A percentile compares a stretch with the other conserved stretches of the same genome.
Evolutionary conservation across 306 rosid genomes (phyloP).

Genomic region (Vigna radiata): DNA sequence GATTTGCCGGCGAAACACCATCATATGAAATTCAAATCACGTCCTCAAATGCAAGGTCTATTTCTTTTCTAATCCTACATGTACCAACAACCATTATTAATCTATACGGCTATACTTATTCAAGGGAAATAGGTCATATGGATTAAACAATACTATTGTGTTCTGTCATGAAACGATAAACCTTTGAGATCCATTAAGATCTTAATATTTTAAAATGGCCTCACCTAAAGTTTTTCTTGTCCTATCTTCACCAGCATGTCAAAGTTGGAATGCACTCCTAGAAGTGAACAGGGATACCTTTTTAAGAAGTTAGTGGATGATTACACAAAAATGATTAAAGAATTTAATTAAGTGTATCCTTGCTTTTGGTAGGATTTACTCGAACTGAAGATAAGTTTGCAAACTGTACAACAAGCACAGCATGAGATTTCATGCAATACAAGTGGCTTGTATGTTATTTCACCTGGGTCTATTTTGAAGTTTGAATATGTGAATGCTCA

Average conservation of each 20-base stretch:
- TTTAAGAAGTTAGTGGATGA: background rate
- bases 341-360: background rate
- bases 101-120: background rate
- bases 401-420: background rate
- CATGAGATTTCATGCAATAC: background rate
- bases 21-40: background rate
- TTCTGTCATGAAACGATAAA: background rate
- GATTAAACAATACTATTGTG: background rate
- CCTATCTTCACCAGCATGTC: background rate
- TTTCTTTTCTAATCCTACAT: background rate
- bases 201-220: background rate
- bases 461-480: background rate
- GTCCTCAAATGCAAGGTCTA: background rate
- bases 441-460: background rate
- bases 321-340: constrained; percentile 27
- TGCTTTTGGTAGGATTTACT: background rate
- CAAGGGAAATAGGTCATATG: background rate
- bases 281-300: constrained; percentile 9
- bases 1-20: background rate
- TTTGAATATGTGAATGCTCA: constrained; percentile 3
- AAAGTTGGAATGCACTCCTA: background rate
- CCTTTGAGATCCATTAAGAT: background rate
- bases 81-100: constrained; percentile 8
- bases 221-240: constrained; percentile 22
- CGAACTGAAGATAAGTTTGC: constrained; percentile 9